phyloP scores from a whole-genome alignment of 1,139 yeast species.

The Saccharomyces pastorianus region DNA sequence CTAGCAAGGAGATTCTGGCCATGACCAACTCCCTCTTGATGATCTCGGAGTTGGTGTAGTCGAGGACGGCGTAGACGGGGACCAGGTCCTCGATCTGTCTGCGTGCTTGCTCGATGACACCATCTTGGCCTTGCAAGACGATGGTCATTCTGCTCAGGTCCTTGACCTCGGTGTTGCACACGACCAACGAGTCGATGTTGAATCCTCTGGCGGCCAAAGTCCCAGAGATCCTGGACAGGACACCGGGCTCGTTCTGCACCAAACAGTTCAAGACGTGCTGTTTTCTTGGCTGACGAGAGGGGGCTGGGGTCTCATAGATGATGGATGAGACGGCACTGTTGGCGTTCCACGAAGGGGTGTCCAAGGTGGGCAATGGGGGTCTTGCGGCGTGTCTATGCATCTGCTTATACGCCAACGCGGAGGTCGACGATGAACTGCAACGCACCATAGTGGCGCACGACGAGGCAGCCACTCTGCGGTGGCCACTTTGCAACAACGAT shows the following conservation, averaged over 20 bases:
- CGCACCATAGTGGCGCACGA: slow-evolving; percentile 8
- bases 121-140: slow-evolving; percentile 89
- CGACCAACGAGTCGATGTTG: slow-evolving; percentile 94
- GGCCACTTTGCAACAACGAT: slow-evolving; percentile 5
- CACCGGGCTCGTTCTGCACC: slow-evolving; percentile 98
- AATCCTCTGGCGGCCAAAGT: slow-evolving; percentile 96
- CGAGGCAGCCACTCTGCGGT: slow-evolving; percentile 2
- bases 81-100: slow-evolving; percentile 96
- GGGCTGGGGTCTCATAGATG: slow-evolving; percentile 84
- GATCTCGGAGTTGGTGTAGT: slow-evolving; percentile 83
- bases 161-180: slow-evolving; percentile 91
- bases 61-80: slow-evolving; percentile 96
- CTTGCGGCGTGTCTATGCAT: slow-evolving; percentile 77
- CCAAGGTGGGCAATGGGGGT: slow-evolving; percentile 92
- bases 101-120: slow-evolving; percentile 96
- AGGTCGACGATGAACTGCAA: slow-evolving; percentile 54
- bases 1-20: slow-evolving; percentile 85
- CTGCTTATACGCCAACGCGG: slow-evolving; percentile 90
- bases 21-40: slow-evolving; percentile 83
- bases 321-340: slow-evolving; percentile 93
- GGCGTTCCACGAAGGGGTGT: slow-evolving; percentile 91
- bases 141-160: slow-evolving; percentile 96
- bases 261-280: slow-evolving; percentile 92
- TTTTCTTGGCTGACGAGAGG: slow-evolving; percentile 54
- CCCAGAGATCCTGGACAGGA: slow-evolving; percentile 84